phyloP scores from a whole-genome alignment of 805 yeast genomes.

The Saccharomycopsis synnaedendra region DNA sequence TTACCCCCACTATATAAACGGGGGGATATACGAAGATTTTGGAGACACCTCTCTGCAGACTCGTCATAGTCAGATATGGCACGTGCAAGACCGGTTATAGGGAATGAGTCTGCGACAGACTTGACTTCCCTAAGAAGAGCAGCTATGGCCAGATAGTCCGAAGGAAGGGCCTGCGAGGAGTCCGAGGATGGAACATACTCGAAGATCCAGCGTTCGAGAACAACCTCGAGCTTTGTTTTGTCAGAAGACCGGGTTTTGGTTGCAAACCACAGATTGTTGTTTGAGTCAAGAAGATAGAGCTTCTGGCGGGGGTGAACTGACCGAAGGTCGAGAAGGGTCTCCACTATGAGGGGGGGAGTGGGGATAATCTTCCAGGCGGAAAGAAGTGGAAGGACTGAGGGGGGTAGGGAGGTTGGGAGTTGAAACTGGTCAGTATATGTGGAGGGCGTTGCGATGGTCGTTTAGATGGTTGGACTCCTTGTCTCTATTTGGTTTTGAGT shows the following conservation, averaged over 20 bases:
- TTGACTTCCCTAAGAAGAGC: no score
- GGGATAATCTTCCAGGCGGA: constrained; percentile 8
- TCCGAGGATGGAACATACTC: constrained; percentile 35
- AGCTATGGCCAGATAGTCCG: no score
- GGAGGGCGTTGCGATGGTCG: background rate
- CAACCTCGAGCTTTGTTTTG: constrained; percentile 68
- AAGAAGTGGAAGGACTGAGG: constrained; percentile 1
- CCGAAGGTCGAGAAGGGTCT: constrained; percentile 64
- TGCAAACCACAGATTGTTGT: constrained; percentile 42
- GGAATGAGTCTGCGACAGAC: no score
- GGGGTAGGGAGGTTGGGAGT: background rate
- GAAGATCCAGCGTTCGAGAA: constrained; percentile 85
- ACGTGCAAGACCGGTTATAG: no score
- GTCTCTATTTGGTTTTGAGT: no score
- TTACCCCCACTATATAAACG: no score
- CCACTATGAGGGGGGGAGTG: constrained; percentile 80
- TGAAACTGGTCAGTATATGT: background rate
- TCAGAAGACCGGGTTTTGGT: constrained; percentile 30
- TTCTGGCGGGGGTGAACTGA: constrained; percentile 44
- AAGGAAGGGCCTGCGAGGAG: no score
- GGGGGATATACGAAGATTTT: no score
- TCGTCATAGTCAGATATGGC: no score
- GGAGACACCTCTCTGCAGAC: no score
- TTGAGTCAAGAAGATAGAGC: constrained; percentile 45
- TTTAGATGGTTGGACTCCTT: background rate